A percentile compares a stretch with the other conserved stretches of the same genome.
Evolutionary conservation across 1,284 basidiomycete genomes (phyloP).

Genomic region (Leccinum insolens): DNA sequence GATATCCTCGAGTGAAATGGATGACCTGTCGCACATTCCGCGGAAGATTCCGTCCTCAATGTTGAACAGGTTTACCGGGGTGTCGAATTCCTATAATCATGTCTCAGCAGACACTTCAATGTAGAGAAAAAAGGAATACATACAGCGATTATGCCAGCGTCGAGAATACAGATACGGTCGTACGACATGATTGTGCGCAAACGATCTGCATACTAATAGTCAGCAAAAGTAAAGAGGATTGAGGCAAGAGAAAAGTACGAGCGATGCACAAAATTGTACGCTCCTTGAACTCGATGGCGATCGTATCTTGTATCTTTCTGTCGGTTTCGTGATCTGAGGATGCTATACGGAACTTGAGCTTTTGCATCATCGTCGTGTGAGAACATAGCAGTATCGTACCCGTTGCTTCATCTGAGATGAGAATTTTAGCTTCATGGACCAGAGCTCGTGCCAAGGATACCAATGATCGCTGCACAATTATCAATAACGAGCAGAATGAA

Average conservation of each 20-base stretch:
- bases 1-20: constrained; percentile 71
- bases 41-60: constrained; percentile 63
- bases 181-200: constrained; percentile 77
- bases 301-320: constrained; percentile 84
- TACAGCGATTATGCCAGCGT: constrained; percentile 65
- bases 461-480: constrained; percentile 63
- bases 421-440: constrained; percentile 75
- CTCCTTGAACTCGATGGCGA: constrained; percentile 78
- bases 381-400: constrained; percentile 28
- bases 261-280: constrained; percentile 84
- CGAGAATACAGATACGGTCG: constrained; percentile 77
- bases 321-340: constrained; percentile 86
- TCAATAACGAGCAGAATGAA: constrained; percentile 1
- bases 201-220: constrained; percentile 49
- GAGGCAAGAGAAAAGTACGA: constrained; percentile 45
- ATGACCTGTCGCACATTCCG: constrained; percentile 73
- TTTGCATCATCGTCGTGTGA: constrained; percentile 39
- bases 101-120: background rate
- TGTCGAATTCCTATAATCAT: constrained; percentile 61
- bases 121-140: constrained; percentile 16
- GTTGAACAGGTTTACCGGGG: constrained; percentile 67
- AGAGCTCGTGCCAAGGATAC: constrained; percentile 83
- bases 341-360: constrained; percentile 39
- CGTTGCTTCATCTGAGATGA: constrained; percentile 81
- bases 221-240: background rate